These are phyloP conservation scores for Chimonanthus salicifolius DNA, from an alignment of 164 flowering plant genomes.

Conservation along the genomic window DNA sequence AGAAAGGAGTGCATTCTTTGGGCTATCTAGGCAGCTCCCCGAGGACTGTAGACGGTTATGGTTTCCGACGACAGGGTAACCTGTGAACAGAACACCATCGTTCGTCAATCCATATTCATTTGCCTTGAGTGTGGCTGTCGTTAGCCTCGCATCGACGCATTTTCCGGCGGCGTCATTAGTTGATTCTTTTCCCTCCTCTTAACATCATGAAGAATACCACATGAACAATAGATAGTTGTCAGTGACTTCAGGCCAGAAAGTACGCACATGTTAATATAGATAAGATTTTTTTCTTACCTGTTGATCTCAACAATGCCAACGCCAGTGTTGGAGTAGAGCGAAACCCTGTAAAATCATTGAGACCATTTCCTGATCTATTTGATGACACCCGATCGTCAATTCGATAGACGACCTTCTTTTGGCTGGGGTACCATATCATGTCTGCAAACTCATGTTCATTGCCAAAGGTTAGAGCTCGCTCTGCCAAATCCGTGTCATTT, in stretches of 20 bases:
- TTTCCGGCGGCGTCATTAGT: conserved; percentile 34
- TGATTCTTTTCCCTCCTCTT: conserved; percentile 55
- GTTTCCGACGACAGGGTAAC: conserved; percentile 58
- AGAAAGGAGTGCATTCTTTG: conserved; percentile 17
- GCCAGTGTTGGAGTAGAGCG: conserved; percentile 30
- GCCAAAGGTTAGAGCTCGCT: conserved; percentile 39
- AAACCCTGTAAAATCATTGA: conserved; percentile 36
- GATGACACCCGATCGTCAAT: conserved; percentile 48
- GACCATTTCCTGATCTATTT: conserved; percentile 40
- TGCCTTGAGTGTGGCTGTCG: conserved; percentile 2
- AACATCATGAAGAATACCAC: not conserved
- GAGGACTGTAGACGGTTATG: conserved; percentile 66
- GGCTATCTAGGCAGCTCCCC: conserved; percentile 56
- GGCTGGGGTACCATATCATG: conserved; percentile 39
- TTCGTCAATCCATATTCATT: conserved; percentile 31
- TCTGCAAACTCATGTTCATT: conserved; percentile 48
- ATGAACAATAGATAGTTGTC: not conserved
- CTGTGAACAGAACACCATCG: conserved; percentile 46
- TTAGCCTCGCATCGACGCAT: conserved; percentile 31
- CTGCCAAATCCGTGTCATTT: conserved; percentile 46
- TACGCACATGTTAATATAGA: not conserved
- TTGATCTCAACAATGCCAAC: conserved; percentile 29
- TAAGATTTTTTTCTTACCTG: conserved; percentile 24
- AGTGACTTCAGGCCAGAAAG: not conserved
- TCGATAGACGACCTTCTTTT: conserved; percentile 38